Evolutionary conservation across 495 filamentous ascomycete genomes (phyloP).

Genomic region (Astrothelium macrocarpum): DNA sequence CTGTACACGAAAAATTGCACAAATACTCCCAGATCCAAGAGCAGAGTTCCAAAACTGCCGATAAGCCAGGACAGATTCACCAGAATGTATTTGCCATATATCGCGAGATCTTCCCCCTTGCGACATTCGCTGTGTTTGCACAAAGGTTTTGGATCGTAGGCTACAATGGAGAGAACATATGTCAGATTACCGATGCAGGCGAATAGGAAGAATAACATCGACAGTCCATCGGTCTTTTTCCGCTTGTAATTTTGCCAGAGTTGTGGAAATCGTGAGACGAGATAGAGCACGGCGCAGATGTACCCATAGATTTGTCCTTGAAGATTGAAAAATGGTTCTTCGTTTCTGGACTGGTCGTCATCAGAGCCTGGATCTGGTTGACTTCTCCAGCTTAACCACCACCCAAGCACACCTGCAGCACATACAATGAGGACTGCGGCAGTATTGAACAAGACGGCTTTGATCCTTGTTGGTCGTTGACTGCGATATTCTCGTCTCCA

Average conservation of each 20-base stretch:
- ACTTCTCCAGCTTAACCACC: constrained; percentile 56
- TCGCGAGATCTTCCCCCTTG: constrained; percentile 42
- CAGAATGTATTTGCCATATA: constrained; percentile 71
- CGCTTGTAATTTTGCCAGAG: constrained; percentile 80
- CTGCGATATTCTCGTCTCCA: neutral
- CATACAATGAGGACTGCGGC: constrained; percentile 68
- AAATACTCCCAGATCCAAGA: constrained; percentile 79
- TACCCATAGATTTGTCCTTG: constrained; percentile 50
- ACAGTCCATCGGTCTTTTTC: constrained; percentile 84
- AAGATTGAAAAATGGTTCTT: constrained; percentile 51
- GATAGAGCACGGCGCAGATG: constrained; percentile 62
- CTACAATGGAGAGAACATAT: constrained; percentile 85
- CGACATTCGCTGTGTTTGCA: constrained; percentile 22
- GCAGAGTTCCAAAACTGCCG: constrained; percentile 77
- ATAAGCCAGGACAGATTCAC: constrained; percentile 85
- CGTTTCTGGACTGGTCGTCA: constrained; percentile 19
- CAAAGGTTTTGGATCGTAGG: constrained; percentile 57
- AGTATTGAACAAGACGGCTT: constrained; percentile 56
- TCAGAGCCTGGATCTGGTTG: constrained; percentile 19
- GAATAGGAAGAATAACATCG: constrained; percentile 90
- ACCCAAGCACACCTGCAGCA: constrained; percentile 70
- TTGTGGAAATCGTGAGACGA: constrained; percentile 80
- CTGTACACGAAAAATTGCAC: constrained; percentile 83
- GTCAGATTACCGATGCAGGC: constrained; percentile 90
- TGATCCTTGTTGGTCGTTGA: constrained; percentile 11